phyloP scores from a whole-genome alignment of 2,329 filamentous ascomycete genomes.

The Fusarium dimerum region DNA sequence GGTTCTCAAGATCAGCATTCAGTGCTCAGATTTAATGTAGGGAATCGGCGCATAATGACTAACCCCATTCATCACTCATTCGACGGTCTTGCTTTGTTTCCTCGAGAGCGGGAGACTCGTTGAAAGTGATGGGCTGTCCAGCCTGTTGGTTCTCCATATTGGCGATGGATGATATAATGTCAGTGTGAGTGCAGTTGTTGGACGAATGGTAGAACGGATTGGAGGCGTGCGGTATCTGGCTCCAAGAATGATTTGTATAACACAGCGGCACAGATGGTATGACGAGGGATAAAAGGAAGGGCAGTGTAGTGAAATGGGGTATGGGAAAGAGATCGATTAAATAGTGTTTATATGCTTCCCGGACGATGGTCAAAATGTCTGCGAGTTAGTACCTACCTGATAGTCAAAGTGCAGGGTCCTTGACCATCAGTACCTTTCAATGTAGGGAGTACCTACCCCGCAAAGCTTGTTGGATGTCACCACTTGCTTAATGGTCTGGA shows the following conservation, averaged over 20 bases:
- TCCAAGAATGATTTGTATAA: too few species aligned
- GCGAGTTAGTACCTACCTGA: too few species aligned
- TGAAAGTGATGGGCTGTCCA: slow-evolving; percentile 26
- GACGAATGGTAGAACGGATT: background rate
- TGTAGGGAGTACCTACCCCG: slow-evolving; percentile 22
- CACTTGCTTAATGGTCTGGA: background rate
- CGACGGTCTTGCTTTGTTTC: slow-evolving; percentile 34
- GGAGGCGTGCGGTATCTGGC: background rate
- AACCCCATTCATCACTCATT: slow-evolving; percentile 52
- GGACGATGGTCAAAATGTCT: slow-evolving; percentile 3
- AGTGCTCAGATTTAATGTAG: background rate
- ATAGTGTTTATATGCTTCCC: slow-evolving; percentile 18
- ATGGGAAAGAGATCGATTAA: background rate
- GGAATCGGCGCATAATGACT: slow-evolving; percentile 18
- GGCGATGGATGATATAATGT: slow-evolving; percentile 6
- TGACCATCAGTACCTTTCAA: too few species aligned
- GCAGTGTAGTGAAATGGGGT: background rate
- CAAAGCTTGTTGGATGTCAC: slow-evolving; percentile 23
- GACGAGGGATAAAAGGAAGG: background rate
- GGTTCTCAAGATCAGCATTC: slow-evolving; percentile 2
- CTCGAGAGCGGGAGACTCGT: slow-evolving; percentile 32
- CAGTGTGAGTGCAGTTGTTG: slow-evolving; percentile 13
- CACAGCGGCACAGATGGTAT: background rate
- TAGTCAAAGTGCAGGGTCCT: too few species aligned
- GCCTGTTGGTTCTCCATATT: slow-evolving; percentile 24